These are phyloP conservation scores for Periconia sp. DNA, from an alignment of 2,329 filamentous ascomycete species.

Conservation along the genomic window DNA sequence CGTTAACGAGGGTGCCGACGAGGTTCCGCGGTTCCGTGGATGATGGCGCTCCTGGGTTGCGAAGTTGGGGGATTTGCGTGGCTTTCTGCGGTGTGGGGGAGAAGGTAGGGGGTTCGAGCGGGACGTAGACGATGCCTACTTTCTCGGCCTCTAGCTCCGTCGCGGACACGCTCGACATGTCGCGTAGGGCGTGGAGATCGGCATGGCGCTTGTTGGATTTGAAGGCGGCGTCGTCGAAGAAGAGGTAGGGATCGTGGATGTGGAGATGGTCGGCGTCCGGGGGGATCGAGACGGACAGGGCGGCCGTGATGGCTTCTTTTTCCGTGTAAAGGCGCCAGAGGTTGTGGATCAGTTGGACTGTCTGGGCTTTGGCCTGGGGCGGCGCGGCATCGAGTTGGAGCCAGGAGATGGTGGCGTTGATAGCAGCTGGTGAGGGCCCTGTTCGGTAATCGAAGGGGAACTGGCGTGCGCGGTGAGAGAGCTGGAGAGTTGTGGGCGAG, in stretches of 20 bases:
- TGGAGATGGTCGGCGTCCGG: constrained; percentile 46
- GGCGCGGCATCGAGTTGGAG: constrained; percentile 55
- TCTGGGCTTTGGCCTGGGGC: constrained; percentile 46
- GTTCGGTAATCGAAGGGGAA: constrained; percentile 65
- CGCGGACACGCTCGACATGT: constrained; percentile 53
- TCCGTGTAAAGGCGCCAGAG: constrained; percentile 63
- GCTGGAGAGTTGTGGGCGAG: constrained; percentile 53
- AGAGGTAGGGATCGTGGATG: constrained; percentile 59
- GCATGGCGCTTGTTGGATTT: constrained; percentile 62
- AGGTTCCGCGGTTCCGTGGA: constrained; percentile 50
- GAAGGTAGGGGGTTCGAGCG: constrained; percentile 41
- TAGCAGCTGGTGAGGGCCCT: constrained; percentile 42
- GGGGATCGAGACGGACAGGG: constrained; percentile 51
- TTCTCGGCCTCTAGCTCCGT: constrained; percentile 65
- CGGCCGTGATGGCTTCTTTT: constrained; percentile 67
- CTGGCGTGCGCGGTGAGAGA: constrained; percentile 49
- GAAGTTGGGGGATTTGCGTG: constrained; percentile 3
- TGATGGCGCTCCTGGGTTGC: constrained; percentile 8
- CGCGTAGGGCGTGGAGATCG: constrained; percentile 61
- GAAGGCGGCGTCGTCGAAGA: constrained; percentile 72
- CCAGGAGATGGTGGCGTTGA: constrained; percentile 52
- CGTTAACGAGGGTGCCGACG: constrained; percentile 84
- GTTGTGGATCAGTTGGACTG: constrained; percentile 54
- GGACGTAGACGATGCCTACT: constrained; percentile 79
- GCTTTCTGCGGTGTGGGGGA: neutral